Percentiles rank a stretch among this genome's conserved stretches.
Evolutionary conservation across 495 filamentous ascomycete genomes (phyloP).

Genomic region (Aspergillus panamensis): DNA sequence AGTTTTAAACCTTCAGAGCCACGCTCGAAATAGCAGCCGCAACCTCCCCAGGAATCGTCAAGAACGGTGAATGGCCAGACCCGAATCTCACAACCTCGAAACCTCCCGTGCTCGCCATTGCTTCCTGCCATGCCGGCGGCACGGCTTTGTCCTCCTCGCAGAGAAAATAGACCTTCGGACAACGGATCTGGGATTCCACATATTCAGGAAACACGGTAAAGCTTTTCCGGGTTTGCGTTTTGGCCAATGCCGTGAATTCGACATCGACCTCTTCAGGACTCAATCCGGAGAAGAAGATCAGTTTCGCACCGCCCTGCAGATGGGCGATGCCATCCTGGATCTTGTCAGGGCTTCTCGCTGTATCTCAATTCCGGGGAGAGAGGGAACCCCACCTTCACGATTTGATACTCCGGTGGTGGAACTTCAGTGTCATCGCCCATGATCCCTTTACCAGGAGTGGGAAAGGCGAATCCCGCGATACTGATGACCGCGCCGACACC

Average conservation of each 20-base stretch:
- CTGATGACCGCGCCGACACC: slow-evolving; percentile 15
- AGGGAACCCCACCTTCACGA: slow-evolving; percentile 4
- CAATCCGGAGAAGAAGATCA: neutral
- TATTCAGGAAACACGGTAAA: neutral
- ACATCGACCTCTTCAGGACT: neutral
- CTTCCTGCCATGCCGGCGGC: neutral
- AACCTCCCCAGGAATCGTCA: neutral
- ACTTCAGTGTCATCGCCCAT: slow-evolving; percentile 8
- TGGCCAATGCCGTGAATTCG: neutral
- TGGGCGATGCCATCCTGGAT: neutral
- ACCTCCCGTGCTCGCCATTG: neutral
- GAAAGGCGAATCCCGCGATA: slow-evolving; percentile 19
- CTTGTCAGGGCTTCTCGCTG: neutral
- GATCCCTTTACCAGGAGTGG: slow-evolving; percentile 9
- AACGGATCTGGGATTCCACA: neutral
- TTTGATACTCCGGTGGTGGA: slow-evolving; percentile 11
- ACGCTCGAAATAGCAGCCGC: neutral
- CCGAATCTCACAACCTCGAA: neutral
- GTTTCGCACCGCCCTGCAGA: neutral
- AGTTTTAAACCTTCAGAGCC: neutral
- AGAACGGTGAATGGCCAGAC: neutral
- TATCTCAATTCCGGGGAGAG: neutral
- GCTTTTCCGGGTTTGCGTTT: neutral
- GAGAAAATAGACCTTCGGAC: neutral
- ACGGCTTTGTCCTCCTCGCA: neutral